phyloP scores from a whole-genome alignment of 108 stramenopile genomes.

The Fragilariopsis cylindrus region DNA sequence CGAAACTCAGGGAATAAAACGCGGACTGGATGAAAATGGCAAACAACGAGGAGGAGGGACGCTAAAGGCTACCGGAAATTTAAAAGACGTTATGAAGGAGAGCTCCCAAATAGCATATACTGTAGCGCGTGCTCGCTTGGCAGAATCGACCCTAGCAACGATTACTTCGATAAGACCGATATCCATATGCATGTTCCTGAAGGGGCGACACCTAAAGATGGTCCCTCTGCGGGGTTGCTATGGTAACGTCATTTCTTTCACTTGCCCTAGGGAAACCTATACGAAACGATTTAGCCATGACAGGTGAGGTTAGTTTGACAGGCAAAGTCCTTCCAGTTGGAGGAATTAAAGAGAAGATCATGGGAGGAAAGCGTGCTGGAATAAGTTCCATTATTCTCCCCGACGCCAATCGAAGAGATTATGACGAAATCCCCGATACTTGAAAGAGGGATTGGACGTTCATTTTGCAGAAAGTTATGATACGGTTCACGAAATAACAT shows the following conservation, averaged over 20 bases:
- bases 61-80: constrained; percentile 91
- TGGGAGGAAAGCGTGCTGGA: constrained; percentile 95
- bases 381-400: constrained; percentile 89
- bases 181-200: constrained; percentile 99
- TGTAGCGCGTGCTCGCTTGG: constrained; percentile 84
- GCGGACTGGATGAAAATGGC: constrained; percentile 66
- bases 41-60: constrained; percentile 76
- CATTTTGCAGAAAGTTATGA: constrained; percentile 92
- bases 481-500: constrained; percentile 89
- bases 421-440: constrained; percentile 96
- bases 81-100: constrained; percentile 96
- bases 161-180: constrained; percentile 80
- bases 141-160: constrained; percentile 63
- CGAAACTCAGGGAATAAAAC: constrained; percentile 91
- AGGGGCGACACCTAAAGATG: constrained; percentile 98
- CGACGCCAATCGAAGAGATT: constrained; percentile 89
- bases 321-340: constrained; percentile 97
- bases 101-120: constrained; percentile 93
- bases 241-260: constrained; percentile 96
- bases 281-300: constrained; percentile 96
- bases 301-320: constrained; percentile 92
- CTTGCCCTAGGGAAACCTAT: constrained; percentile 86
- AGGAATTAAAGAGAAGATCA: constrained; percentile 98
- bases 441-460: constrained; percentile 93
- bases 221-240: constrained; percentile 95